Percentiles rank a stretch among this genome's conserved stretches.
Conservation (phyloP, 2,329 filamentous ascomycete genomes). For the Monilinia polystroma region DNA sequence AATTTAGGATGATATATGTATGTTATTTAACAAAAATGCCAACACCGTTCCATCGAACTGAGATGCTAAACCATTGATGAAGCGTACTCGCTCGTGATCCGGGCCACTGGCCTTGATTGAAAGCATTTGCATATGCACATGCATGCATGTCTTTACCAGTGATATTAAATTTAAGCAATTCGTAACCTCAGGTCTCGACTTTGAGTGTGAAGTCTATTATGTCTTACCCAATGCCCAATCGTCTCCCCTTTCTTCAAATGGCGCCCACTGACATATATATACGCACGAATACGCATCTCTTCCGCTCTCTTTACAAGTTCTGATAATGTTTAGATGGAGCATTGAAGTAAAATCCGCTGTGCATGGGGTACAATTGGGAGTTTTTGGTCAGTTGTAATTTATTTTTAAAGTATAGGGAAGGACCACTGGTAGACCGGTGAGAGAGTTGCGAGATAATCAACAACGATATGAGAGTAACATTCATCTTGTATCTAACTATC, state of each 20-base stretch:
- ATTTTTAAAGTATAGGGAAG: background rate
- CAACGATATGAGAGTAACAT: background rate
- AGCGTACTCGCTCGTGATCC: slow-evolving; percentile 3
- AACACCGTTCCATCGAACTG: background rate
- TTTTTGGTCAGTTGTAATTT: background rate
- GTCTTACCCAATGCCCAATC: too few relatives aligned
- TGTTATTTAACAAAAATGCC: background rate
- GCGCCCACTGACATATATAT: too few relatives aligned
- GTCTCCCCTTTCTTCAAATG: too few relatives aligned
- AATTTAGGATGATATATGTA: background rate
- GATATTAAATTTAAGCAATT: background rate
- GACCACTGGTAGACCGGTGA: background rate
- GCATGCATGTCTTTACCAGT: slow-evolving; percentile 1
- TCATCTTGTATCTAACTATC: background rate
- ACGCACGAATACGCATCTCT: too few relatives aligned
- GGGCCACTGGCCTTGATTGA: slow-evolving; percentile 4
- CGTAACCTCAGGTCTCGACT: background rate
- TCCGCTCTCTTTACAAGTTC: background rate
- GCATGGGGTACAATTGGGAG: background rate
- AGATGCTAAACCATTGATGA: background rate
- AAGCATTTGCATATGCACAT: background rate
- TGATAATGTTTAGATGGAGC: background rate
- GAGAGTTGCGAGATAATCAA: background rate
- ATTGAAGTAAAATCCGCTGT: too few relatives aligned
- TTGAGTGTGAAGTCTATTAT: background rate